Conservation (phyloP, 2,329 filamentous ascomycete species). For the Calonectria pseudoturangicola region DNA sequence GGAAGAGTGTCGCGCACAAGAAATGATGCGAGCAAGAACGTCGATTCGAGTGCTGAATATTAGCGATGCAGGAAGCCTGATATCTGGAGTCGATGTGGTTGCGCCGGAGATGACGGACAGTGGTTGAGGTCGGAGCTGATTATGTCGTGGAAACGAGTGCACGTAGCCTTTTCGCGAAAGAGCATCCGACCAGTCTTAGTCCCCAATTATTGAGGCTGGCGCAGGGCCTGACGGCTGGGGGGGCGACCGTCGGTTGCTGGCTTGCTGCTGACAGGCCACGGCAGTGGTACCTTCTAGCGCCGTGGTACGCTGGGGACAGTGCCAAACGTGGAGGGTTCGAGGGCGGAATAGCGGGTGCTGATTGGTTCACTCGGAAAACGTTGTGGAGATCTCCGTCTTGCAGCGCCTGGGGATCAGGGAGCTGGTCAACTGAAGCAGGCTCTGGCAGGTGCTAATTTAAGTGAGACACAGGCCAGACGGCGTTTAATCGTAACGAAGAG, state of each 20-base stretch:
- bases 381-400: constrained; percentile 27
- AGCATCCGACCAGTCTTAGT: constrained; percentile 40
- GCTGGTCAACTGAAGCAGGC: constrained; percentile 29
- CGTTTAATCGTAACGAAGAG: constrained; percentile 14
- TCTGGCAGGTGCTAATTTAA: constrained; percentile 31
- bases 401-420: constrained; percentile 26
- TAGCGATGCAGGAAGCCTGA: constrained; percentile 38
- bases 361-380: constrained; percentile 35
- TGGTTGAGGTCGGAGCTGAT: constrained; percentile 43
- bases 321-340: constrained; percentile 6
- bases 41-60: constrained; percentile 21
- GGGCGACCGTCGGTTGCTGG: constrained; percentile 43
- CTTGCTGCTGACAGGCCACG: constrained; percentile 32
- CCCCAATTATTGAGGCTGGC: constrained; percentile 55
- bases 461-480: constrained; percentile 35
- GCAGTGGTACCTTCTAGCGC: constrained; percentile 12
- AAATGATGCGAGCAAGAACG: constrained; percentile 32
- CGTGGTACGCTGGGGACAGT: constrained; percentile 21
- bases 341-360: constrained; percentile 38
- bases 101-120: constrained; percentile 44
- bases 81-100: constrained; percentile 46
- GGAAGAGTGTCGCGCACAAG: constrained; percentile 41
- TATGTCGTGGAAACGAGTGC: constrained; percentile 56
- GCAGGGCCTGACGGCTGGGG: constrained; percentile 52
- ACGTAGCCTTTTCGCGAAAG: constrained; percentile 59